Evolutionary conservation across 441 rosid genomes (phyloP).

Genomic region (Populus trichocarpa): DNA sequence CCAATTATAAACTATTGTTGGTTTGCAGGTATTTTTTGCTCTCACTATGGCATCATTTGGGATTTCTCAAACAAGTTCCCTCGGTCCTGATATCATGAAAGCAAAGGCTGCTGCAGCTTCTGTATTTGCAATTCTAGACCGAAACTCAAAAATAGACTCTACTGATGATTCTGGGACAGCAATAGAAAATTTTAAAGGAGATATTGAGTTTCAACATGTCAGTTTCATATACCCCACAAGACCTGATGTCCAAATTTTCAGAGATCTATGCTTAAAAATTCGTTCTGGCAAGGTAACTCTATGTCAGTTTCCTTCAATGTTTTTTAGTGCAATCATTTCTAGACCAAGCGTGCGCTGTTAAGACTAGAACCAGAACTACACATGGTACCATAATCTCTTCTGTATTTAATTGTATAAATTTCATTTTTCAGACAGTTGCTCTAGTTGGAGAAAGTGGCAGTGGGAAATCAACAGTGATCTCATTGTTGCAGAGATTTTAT

Average conservation of each 20-base stretch:
- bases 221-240: slow-evolving; percentile 65
- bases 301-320: background rate
- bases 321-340: background rate
- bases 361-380: background rate
- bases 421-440: slow-evolving; percentile 54
- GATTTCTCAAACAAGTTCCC: slow-evolving; percentile 54
- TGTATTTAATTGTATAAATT: background rate
- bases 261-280: slow-evolving; percentile 46
- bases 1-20: background rate
- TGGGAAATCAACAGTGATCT: slow-evolving; percentile 64
- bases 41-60: slow-evolving; percentile 54
- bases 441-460: slow-evolving; percentile 85
- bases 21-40: slow-evolving; percentile 55
- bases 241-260: slow-evolving; percentile 61
- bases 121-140: slow-evolving; percentile 52
- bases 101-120: slow-evolving; percentile 61
- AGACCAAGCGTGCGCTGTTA: background rate
- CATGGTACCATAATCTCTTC: background rate
- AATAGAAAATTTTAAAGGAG: slow-evolving; percentile 45
- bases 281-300: slow-evolving; percentile 56
- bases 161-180: slow-evolving; percentile 44
- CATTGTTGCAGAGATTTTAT: slow-evolving; percentile 66
- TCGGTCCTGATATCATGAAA: slow-evolving; percentile 50
- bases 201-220: slow-evolving; percentile 50
- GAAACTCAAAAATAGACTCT: slow-evolving; percentile 51